Conservation (phyloP, 1,139 yeast species). For the Magnusiomyces magnusii region DNA sequence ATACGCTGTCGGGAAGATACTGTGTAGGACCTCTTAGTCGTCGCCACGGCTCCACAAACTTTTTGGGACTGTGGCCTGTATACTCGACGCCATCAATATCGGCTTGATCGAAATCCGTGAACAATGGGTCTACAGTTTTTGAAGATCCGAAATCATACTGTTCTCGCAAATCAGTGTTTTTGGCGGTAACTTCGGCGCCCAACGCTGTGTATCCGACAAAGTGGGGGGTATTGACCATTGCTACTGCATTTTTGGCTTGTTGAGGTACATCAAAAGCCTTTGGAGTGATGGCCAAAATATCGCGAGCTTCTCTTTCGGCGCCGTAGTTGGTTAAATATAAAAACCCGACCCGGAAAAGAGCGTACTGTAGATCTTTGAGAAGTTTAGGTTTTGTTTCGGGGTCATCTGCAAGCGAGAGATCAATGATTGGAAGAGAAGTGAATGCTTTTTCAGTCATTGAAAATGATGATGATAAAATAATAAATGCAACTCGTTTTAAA, state of each 20-base stretch:
- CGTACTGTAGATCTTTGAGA: slow-evolving; percentile 43
- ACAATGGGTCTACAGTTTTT: slow-evolving; percentile 31
- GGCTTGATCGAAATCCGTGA: slow-evolving; percentile 22
- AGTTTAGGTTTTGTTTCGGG: slow-evolving; percentile 41
- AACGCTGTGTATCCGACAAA: slow-evolving; percentile 59
- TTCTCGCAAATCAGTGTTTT: slow-evolving; percentile 55
- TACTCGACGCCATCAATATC: slow-evolving; percentile 36
- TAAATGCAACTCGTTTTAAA: not conserved
- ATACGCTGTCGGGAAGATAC: slow-evolving; percentile 46
- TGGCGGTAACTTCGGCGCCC: slow-evolving; percentile 61
- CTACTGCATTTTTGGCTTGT: slow-evolving; percentile 43
- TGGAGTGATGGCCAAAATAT: slow-evolving; percentile 40
- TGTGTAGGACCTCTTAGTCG: slow-evolving; percentile 59
- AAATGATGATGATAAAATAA: not conserved
- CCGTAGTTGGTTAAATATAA: slow-evolving; percentile 47
- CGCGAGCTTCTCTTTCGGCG: slow-evolving; percentile 36
- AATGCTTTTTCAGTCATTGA: slow-evolving; percentile 16
- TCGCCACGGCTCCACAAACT: slow-evolving; percentile 32
- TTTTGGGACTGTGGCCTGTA: not conserved
- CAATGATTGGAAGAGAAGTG: slow-evolving; percentile 29
- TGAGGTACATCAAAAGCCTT: slow-evolving; percentile 50
- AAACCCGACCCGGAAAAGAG: slow-evolving; percentile 56
- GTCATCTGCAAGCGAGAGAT: slow-evolving; percentile 28
- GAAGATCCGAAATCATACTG: slow-evolving; percentile 64
- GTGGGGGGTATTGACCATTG: slow-evolving; percentile 58